Evolutionary conservation across 441 rosid species (phyloP).

Genomic region (Adansonia grandidieri): DNA sequence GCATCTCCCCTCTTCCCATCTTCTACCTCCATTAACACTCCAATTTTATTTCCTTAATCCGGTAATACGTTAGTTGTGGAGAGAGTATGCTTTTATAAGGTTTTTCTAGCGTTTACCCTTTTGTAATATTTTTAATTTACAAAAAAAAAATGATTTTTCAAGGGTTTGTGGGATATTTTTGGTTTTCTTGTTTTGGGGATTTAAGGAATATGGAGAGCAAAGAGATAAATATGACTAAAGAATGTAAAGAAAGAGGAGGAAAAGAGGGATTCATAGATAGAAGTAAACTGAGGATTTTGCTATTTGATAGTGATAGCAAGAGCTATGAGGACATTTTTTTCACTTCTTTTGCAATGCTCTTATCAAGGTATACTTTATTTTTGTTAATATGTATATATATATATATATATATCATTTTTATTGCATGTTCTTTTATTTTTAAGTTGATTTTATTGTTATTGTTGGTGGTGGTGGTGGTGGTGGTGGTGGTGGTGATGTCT

Average conservation of each 20-base stretch:
- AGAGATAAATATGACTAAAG: conserved; percentile 62
- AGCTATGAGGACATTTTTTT: conserved; percentile 70
- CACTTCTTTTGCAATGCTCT: conserved; percentile 83
- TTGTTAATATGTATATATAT: background rate
- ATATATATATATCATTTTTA: background rate
- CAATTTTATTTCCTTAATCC: background rate
- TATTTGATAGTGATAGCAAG: conserved; percentile 77
- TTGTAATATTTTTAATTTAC: background rate
- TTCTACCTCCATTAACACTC: background rate
- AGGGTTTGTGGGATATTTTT: background rate
- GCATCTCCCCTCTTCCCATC: background rate
- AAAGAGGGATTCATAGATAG: conserved; percentile 77
- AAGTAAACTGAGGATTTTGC: conserved; percentile 93
- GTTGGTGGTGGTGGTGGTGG: no score
- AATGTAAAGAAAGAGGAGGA: conserved; percentile 47
- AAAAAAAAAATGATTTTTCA: background rate
- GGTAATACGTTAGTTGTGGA: background rate
- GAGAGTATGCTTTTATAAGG: conserved; percentile 30
- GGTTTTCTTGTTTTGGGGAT: background rate
- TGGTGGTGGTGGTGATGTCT: background rate
- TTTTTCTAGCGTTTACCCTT: conserved; percentile 39
- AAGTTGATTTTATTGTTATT: background rate
- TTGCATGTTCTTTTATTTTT: background rate
- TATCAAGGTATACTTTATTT: conserved; percentile 70
- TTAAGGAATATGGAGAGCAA: conserved; percentile 43